Conservation (phyloP, 495 filamentous ascomycete genomes). For the Hamigera avellanea region DNA sequence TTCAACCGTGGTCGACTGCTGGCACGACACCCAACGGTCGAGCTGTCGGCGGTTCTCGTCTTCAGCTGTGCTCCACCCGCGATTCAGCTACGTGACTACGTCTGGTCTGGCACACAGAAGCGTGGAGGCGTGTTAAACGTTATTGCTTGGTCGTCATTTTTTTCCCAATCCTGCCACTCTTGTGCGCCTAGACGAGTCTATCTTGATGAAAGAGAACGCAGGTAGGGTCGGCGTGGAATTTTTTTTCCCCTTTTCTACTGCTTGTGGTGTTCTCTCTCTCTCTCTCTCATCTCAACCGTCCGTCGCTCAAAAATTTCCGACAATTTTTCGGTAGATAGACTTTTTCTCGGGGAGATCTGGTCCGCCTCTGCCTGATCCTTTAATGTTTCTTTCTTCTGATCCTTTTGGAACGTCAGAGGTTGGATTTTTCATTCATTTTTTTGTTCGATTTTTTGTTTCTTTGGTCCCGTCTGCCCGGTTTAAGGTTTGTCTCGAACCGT, state of each 20-base stretch:
- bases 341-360: not conserved
- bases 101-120: too few species aligned
- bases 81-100: too few species aligned
- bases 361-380: too few species aligned
- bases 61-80: slow-evolving; percentile 15
- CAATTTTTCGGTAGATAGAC: not conserved
- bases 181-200: not conserved
- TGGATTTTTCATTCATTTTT: too few species aligned
- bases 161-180: not conserved
- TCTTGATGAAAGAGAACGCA: not conserved
- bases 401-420: too few species aligned
- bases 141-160: too few species aligned
- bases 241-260: not conserved
- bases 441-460: slow-evolving; percentile 3
- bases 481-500: slow-evolving; percentile 26
- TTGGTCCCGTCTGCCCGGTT: slow-evolving; percentile 12
- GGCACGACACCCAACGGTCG: not conserved
- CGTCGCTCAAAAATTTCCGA: slow-evolving; percentile 4
- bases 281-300: slow-evolving; percentile 4
- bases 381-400: slow-evolving; percentile 4
- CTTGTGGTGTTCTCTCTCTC: slow-evolving; percentile 1
- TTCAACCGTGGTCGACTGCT: slow-evolving; percentile 20
- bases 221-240: slow-evolving; percentile 1
- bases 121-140: too few species aligned
- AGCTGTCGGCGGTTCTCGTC: slow-evolving; percentile 10